These are phyloP conservation scores for Pichia nakasei DNA, from an alignment of 805 yeast genomes.

Conservation along the genomic window DNA sequence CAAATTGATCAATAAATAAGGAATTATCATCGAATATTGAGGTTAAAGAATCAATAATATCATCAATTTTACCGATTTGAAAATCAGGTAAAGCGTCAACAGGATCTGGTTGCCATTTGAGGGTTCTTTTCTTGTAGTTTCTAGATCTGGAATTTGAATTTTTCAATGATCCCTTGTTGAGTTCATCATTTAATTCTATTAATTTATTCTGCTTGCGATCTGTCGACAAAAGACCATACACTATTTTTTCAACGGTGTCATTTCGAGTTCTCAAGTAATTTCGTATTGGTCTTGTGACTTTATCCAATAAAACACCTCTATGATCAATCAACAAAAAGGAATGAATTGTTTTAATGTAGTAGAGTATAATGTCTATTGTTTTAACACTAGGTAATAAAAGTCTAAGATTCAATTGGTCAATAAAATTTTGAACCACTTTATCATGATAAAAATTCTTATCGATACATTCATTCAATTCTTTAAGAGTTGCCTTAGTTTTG, in stretches of 20 bases:
- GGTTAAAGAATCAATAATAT: slow-evolving; percentile 60
- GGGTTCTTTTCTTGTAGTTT: slow-evolving; percentile 15
- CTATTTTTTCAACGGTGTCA: slow-evolving; percentile 64
- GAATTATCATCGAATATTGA: slow-evolving; percentile 66
- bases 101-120: slow-evolving; percentile 79
- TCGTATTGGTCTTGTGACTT: slow-evolving; percentile 69
- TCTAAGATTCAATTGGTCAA: slow-evolving; percentile 32
- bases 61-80: slow-evolving; percentile 49
- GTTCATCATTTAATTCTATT: slow-evolving; percentile 45
- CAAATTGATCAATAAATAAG: slow-evolving; percentile 56
- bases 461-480: slow-evolving; percentile 50
- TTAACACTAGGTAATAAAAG: slow-evolving; percentile 75
- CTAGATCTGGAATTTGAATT: slow-evolving; percentile 8
- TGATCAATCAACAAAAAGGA: slow-evolving; percentile 77
- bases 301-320: slow-evolving; percentile 71
- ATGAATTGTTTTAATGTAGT: slow-evolving; percentile 62
- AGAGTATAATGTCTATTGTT: slow-evolving; percentile 61
- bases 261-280: slow-evolving; percentile 59
- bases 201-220: slow-evolving; percentile 33
- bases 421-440: slow-evolving; percentile 42
- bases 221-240: slow-evolving; percentile 56
- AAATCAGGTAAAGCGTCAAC: slow-evolving; percentile 86
- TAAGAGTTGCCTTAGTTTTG: slow-evolving; percentile 39
- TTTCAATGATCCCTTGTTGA: slow-evolving; percentile 25
- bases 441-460: slow-evolving; percentile 40